Percentiles rank a stretch among this genome's conserved stretches.
phyloP scores from a whole-genome alignment of 2,329 filamentous ascomycete genomes.

The Fusarium lyarnte region DNA sequence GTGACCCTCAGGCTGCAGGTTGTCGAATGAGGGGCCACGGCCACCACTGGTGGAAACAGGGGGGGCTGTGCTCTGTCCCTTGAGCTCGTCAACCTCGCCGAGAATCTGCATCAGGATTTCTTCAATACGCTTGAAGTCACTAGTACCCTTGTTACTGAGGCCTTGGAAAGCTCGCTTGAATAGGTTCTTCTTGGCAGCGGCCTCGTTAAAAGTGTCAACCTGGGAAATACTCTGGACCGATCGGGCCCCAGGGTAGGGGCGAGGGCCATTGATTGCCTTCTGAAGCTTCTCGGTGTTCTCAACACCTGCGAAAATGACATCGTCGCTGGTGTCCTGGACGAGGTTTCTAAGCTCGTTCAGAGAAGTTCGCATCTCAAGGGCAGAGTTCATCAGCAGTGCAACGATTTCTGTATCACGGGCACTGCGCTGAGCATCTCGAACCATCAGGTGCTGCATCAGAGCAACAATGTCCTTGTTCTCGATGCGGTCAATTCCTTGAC shows the following conservation, averaged over 20 bases:
- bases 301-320: constrained; percentile 86
- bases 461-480: constrained; percentile 97
- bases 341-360: constrained; percentile 96
- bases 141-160: constrained; percentile 85
- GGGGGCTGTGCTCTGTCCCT: constrained; percentile 65
- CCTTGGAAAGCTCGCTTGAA: constrained; percentile 94
- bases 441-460: constrained; percentile 97
- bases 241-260: constrained; percentile 79
- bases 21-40: constrained; percentile 72
- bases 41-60: constrained; percentile 55
- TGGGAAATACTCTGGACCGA: constrained; percentile 67
- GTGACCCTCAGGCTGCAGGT: constrained; percentile 68
- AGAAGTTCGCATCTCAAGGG: constrained; percentile 95
- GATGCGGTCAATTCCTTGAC: constrained; percentile 87
- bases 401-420: constrained; percentile 96
- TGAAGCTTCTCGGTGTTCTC: constrained; percentile 88
- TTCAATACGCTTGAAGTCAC: constrained; percentile 88
- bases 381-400: constrained; percentile 90
- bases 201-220: constrained; percentile 64
- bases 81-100: constrained; percentile 87
- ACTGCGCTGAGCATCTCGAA: constrained; percentile 94
- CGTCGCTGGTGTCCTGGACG: constrained; percentile 84
- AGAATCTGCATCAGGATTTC: constrained; percentile 93
- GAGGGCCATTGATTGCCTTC: constrained; percentile 83
- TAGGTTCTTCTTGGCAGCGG: constrained; percentile 85